These are phyloP conservation scores for Monilinia fructigena DNA, from an alignment of 2,329 filamentous ascomycete species.

Conservation along the genomic window DNA sequence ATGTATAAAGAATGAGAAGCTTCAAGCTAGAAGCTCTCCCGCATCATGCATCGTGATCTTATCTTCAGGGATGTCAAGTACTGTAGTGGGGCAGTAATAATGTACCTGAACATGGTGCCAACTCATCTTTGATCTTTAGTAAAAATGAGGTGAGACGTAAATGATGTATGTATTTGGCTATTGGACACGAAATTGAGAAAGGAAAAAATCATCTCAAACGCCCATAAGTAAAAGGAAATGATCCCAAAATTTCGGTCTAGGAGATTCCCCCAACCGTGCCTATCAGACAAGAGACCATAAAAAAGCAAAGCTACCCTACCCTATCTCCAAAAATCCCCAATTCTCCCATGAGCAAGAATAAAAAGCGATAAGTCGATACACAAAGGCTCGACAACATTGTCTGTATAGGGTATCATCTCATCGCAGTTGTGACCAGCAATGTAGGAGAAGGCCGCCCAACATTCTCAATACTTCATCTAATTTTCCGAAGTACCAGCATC, in stretches of 20 bases:
- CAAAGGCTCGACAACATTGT: constrained; percentile 33
- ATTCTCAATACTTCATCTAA: constrained; percentile 34
- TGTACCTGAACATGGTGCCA: constrained; percentile 6
- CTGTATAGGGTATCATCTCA: constrained; percentile 38
- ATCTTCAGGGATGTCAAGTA: background rate
- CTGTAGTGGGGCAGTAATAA: background rate
- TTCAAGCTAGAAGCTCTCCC: background rate
- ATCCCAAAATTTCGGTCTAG: constrained; percentile 1
- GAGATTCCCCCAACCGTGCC: constrained; percentile 8
- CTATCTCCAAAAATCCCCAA: constrained; percentile 18
- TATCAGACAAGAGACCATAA: constrained; percentile 5
- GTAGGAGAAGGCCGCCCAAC: constrained; percentile 33
- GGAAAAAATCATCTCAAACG: constrained; percentile 10
- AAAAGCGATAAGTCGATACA: constrained; percentile 35
- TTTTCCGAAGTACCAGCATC: constrained; percentile 39
- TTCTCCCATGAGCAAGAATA: constrained; percentile 21
- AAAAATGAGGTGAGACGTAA: background rate
- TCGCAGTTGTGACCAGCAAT: constrained; percentile 32
- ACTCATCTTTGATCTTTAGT: background rate
- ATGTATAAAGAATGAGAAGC: no score
- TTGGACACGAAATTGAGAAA: background rate
- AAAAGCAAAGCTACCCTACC: constrained; percentile 20
- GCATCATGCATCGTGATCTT: constrained; percentile 5
- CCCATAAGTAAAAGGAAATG: background rate
- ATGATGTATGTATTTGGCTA: background rate